Conservation (phyloP, 805 yeast genomes). For the Danielia oregonensis region DNA sequence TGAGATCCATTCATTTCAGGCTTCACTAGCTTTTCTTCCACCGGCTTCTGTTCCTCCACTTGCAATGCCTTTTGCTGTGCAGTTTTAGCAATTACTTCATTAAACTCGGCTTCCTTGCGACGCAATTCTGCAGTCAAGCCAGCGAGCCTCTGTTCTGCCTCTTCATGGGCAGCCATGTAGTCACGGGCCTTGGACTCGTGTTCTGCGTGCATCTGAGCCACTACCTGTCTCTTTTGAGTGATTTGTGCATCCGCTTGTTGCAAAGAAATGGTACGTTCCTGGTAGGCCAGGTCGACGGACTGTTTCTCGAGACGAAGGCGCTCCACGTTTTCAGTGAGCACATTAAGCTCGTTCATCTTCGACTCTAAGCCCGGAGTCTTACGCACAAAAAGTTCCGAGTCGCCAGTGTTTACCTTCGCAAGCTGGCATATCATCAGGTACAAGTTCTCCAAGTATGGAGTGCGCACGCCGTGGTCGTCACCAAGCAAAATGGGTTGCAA, state of each 20-base stretch:
- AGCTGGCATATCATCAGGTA: slow-evolving; percentile 75
- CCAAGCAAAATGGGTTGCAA: slow-evolving; percentile 85
- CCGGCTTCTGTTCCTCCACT: too few relatives aligned
- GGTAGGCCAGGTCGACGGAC: slow-evolving; percentile 14
- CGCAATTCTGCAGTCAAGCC: too few relatives aligned
- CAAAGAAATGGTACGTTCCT: slow-evolving; percentile 19
- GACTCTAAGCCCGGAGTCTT: slow-evolving; percentile 16
- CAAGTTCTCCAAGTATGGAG: slow-evolving; percentile 86
- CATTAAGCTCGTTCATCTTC: slow-evolving; percentile 18
- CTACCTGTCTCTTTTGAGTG: slow-evolving; percentile 14
- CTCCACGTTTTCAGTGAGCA: slow-evolving; percentile 18
- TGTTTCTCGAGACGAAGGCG: slow-evolving; percentile 15
- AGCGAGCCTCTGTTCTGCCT: slow-evolving; percentile 7
- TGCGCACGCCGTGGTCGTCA: slow-evolving; percentile 81
- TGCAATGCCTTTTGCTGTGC: too few relatives aligned
- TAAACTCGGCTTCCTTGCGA: too few relatives aligned
- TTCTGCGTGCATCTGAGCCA: slow-evolving; percentile 3
- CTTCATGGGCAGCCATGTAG: slow-evolving; percentile 5
- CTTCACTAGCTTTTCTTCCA: too few relatives aligned
- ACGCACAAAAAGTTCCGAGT: slow-evolving; percentile 31
- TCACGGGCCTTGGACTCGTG: slow-evolving; percentile 13
- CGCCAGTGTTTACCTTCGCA: slow-evolving; percentile 40
- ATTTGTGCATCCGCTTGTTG: slow-evolving; percentile 23
- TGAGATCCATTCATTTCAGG: too few relatives aligned
- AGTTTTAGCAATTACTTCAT: too few relatives aligned